These are phyloP conservation scores for Diaporthe velutina DNA, from an alignment of 2,329 filamentous ascomycete species.

Conservation along the genomic window DNA sequence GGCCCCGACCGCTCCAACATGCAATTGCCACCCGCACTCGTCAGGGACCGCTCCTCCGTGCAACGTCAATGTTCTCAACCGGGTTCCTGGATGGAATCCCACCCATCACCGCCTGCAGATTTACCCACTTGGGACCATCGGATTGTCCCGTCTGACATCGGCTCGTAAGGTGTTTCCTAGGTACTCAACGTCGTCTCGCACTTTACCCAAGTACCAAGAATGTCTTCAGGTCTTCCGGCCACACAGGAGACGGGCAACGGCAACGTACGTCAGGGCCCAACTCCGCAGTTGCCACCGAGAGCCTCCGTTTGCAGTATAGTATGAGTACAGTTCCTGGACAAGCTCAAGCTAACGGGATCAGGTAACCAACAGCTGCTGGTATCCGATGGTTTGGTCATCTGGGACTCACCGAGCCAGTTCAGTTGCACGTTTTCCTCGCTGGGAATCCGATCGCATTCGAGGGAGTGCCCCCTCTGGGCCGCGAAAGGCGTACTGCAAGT, in stretches of 20 bases:
- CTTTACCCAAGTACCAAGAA: not conserved
- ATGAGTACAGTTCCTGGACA: too few relatives aligned
- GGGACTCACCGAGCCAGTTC: not conserved
- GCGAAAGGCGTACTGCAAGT: not conserved
- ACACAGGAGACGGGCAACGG: not conserved
- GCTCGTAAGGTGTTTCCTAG: not conserved
- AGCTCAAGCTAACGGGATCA: not conserved
- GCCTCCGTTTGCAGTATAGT: not conserved
- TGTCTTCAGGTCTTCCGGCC: not conserved
- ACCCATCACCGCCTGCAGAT: not conserved
- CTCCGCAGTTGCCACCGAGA: not conserved
- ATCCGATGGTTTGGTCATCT: not conserved
- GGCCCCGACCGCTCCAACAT: not conserved
- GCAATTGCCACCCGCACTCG: not conserved
- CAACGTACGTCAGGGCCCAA: slow-evolving; percentile 1
- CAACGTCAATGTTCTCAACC: not conserved
- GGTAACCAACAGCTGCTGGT: not conserved
- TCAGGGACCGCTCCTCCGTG: not conserved
- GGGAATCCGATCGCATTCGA: not conserved
- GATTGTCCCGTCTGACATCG: not conserved
- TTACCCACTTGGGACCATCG: not conserved
- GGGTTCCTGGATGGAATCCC: not conserved
- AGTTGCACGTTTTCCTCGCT: not conserved
- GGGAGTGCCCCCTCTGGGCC: not conserved
- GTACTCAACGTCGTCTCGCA: not conserved